Percentiles rank a stretch among this genome's conserved stretches.
phyloP scores from a whole-genome alignment of 2,329 filamentous ascomycete genomes.

The Exophiala phaeomuriformis region DNA sequence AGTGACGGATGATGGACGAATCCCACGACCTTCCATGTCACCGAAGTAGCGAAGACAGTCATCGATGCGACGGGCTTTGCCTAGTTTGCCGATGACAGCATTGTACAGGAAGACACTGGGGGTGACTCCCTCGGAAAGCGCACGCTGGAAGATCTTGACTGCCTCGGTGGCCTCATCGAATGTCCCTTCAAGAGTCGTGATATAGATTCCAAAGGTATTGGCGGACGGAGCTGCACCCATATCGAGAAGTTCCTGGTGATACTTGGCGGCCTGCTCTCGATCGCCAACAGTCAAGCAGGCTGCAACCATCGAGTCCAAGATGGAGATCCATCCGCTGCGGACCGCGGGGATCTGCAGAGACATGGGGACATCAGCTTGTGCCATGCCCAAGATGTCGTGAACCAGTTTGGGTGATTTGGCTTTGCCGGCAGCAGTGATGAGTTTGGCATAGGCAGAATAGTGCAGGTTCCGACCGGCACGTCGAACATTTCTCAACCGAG shows the following conservation, averaged over 20 bases:
- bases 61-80: constrained; percentile 94
- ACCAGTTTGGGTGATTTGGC: constrained; percentile 74
- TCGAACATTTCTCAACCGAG: constrained; percentile 85
- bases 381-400: constrained; percentile 82
- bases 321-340: constrained; percentile 91
- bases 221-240: constrained; percentile 89
- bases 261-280: constrained; percentile 72
- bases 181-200: constrained; percentile 97
- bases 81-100: constrained; percentile 93
- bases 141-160: constrained; percentile 92
- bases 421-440: constrained; percentile 83
- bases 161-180: constrained; percentile 97
- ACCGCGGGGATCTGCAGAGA: constrained; percentile 78
- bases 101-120: constrained; percentile 98
- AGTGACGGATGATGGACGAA: constrained; percentile 93
- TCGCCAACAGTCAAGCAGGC: constrained; percentile 79
- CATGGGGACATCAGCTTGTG: constrained; percentile 78
- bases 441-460: constrained; percentile 94
- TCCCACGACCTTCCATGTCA: constrained; percentile 88
- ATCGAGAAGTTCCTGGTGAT: constrained; percentile 81
- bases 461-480: constrained; percentile 83
- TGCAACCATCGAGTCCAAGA: constrained; percentile 92
- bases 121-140: constrained; percentile 87
- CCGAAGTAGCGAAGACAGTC: constrained; percentile 97
- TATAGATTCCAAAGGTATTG: constrained; percentile 97